phyloP scores from a whole-genome alignment of 495 filamentous ascomycete genomes.

The Penicillium bialowiezense region DNA sequence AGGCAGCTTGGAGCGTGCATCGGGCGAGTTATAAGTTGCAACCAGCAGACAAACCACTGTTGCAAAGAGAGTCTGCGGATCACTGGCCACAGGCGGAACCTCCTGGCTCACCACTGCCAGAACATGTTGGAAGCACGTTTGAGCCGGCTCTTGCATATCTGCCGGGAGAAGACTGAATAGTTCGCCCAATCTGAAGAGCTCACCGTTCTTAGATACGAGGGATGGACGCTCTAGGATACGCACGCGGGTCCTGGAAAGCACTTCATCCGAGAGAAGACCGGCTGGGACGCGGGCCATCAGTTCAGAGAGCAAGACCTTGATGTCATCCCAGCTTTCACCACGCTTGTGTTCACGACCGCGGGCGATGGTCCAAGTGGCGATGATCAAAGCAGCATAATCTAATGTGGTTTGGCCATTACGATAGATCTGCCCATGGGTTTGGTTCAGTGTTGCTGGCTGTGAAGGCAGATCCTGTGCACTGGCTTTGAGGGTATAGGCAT shows the following conservation, averaged over 20 bases:
- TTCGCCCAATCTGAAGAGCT: constrained; percentile 36
- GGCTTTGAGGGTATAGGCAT: constrained; percentile 32
- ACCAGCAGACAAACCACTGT: constrained; percentile 18
- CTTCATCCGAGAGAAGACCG: constrained; percentile 30
- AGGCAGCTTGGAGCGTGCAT: constrained; percentile 18
- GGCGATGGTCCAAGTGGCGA: constrained; percentile 39
- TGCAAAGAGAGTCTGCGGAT: constrained; percentile 22
- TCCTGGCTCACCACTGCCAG: constrained; percentile 10
- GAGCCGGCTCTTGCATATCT: constrained; percentile 26
- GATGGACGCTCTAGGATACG: constrained; percentile 38
- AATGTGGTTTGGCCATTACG: constrained; percentile 40
- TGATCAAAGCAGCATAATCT: constrained; percentile 39
- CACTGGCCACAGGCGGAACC: constrained; percentile 19
- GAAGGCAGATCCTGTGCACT: constrained; percentile 21
- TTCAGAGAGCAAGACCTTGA: constrained; percentile 28
- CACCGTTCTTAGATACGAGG: constrained; percentile 34
- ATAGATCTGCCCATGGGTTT: constrained; percentile 41
- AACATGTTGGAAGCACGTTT: constrained; percentile 26
- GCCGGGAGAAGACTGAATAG: constrained; percentile 31
- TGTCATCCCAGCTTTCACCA: constrained; percentile 30
- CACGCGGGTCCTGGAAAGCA: constrained; percentile 29
- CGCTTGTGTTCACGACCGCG: constrained; percentile 32
- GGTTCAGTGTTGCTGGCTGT: constrained; percentile 37
- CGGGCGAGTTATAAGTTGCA: constrained; percentile 18
- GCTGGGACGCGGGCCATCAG: constrained; percentile 33